These are phyloP conservation scores for Naganishia vaughanmartiniae DNA, from an alignment of 768 basidiomycete species.

Conservation along the genomic window DNA sequence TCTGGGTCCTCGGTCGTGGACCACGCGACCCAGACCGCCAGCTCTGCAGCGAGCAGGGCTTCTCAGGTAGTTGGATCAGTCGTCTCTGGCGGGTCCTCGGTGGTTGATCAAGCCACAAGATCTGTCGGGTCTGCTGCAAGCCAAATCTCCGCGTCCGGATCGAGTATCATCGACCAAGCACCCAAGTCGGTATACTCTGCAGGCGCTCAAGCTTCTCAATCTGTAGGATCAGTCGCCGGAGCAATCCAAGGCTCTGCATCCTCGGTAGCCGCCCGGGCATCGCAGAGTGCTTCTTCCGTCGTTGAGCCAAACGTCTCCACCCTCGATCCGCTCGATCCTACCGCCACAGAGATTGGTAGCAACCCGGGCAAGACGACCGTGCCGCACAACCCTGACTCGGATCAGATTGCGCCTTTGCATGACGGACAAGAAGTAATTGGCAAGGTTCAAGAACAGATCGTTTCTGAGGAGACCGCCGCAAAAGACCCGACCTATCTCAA, in stretches of 20 bases:
- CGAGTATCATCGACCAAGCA: neutral
- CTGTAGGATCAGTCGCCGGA: neutral
- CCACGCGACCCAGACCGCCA: neutral
- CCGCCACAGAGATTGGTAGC: neutral
- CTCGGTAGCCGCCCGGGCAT: neutral
- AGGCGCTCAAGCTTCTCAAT: conserved; percentile 8
- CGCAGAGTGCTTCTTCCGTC: conserved; percentile 8
- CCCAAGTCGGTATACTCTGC: neutral
- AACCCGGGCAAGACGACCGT: conserved; percentile 23
- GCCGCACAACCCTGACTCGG: conserved; percentile 18
- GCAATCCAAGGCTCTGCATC: neutral
- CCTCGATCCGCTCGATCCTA: conserved; percentile 4
- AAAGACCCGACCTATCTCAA: conserved; percentile 19
- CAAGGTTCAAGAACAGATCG: neutral
- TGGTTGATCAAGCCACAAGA: neutral
- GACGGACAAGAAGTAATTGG: neutral
- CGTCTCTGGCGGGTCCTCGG: neutral
- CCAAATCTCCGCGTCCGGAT: neutral
- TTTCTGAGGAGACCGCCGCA: neutral
- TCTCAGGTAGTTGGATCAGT: no score
- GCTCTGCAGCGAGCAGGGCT: neutral
- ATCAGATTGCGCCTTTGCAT: neutral
- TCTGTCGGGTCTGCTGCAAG: neutral
- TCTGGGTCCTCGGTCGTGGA: neutral
- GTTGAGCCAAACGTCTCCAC: conserved; percentile 4